Conservation (phyloP, 208 protist genomes). For the Tritrichomonas foetus region DNA sequence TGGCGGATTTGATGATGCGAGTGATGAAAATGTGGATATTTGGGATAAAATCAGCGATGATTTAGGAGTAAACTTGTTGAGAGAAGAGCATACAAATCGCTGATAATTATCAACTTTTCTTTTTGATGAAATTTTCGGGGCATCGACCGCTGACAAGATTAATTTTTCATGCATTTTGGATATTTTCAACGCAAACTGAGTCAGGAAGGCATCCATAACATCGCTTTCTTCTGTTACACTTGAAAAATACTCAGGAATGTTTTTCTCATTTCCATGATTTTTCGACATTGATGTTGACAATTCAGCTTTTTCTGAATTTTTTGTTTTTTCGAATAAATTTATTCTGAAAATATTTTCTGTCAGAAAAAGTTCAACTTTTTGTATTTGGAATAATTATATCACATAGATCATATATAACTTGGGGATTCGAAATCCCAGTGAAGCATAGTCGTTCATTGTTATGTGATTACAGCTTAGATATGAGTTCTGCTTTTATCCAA, state of each 20-base stretch:
- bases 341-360: neutral
- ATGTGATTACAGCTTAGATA: too few species aligned
- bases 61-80: neutral
- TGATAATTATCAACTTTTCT: neutral
- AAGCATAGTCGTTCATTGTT: too few species aligned
- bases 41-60: neutral
- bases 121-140: neutral
- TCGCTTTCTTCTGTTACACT: neutral
- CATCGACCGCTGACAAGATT: neutral
- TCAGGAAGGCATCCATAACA: conserved; percentile 28
- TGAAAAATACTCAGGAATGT: neutral
- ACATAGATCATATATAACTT: too few species aligned
- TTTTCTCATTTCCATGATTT: neutral
- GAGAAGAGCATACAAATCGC: neutral
- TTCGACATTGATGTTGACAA: neutral
- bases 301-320: neutral
- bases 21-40: neutral
- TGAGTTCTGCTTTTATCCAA: too few species aligned
- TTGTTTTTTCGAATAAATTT: neutral
- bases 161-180: neutral
- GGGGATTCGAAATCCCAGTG: too few species aligned
- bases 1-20: neutral
- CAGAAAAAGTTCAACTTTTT: too few species aligned
- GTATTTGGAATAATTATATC: too few species aligned
- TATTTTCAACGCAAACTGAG: neutral